Evolutionary conservation across 2,329 filamentous ascomycete genomes (phyloP).

Genomic region (Colletotrichum filicis): DNA sequence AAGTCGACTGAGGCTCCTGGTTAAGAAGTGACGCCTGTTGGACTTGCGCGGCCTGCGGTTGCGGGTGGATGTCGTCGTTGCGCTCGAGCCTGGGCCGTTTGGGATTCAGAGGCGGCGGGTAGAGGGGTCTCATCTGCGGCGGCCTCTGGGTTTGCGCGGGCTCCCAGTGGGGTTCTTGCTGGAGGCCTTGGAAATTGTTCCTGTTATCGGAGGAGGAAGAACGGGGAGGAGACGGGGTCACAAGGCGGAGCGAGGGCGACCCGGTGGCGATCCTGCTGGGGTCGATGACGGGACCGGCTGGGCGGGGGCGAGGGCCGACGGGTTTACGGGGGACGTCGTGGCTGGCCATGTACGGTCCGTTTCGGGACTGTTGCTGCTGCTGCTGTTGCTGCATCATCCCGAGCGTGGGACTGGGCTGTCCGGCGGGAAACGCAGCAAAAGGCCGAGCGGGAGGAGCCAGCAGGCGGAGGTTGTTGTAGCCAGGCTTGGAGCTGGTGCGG

Average conservation of each 20-base stretch:
- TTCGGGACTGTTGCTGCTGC: slow-evolving; percentile 27
- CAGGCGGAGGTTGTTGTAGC: slow-evolving; percentile 41
- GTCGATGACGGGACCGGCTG: slow-evolving; percentile 12
- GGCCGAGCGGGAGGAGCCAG: slow-evolving; percentile 48
- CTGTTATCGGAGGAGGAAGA: background rate
- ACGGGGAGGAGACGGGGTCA: slow-evolving; percentile 45
- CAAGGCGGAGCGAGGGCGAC: slow-evolving; percentile 50
- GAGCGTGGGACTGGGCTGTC: slow-evolving; percentile 56
- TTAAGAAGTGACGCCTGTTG: slow-evolving; percentile 15
- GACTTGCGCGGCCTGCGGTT: slow-evolving; percentile 17
- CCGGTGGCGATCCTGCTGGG: slow-evolving; percentile 26
- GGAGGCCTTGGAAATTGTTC: background rate
- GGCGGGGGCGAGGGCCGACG: slow-evolving; percentile 1
- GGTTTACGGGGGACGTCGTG: slow-evolving; percentile 31
- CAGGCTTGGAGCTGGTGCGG: slow-evolving; percentile 26
- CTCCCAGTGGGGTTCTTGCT: slow-evolving; percentile 13
- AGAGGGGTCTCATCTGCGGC: slow-evolving; percentile 31
- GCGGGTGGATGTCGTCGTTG: slow-evolving; percentile 19
- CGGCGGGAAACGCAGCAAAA: slow-evolving; percentile 47
- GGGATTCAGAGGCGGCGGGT: slow-evolving; percentile 27
- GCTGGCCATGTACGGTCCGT: slow-evolving; percentile 33
- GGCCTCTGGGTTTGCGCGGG: slow-evolving; percentile 8
- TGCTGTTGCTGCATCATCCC: slow-evolving; percentile 43
- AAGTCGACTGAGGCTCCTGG: slow-evolving; percentile 23
- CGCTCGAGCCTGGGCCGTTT: slow-evolving; percentile 23